Conservation (phyloP, 1,139 yeast genomes). For the Magnusiomyces magnusii region DNA sequence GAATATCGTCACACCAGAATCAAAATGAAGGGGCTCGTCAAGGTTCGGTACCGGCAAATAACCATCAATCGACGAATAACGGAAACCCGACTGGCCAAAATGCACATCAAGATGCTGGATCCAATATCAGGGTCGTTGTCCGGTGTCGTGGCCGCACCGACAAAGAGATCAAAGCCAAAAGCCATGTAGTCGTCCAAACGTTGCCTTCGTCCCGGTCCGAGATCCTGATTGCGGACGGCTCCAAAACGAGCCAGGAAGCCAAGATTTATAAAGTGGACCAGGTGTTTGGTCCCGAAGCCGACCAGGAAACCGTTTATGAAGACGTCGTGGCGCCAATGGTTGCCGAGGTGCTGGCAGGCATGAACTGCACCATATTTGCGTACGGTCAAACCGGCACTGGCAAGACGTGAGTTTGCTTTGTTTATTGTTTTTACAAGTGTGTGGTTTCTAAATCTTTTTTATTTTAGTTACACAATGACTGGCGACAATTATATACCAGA, state of each 20-base stretch:
- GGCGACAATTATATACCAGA: conserved; percentile 43
- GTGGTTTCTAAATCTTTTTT: too few relatives aligned
- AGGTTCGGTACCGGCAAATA: neutral
- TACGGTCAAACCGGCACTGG: conserved; percentile 93
- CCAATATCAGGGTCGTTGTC: conserved; percentile 73
- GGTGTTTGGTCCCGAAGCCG: conserved; percentile 68
- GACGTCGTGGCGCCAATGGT: conserved; percentile 54
- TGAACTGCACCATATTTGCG: conserved; percentile 64
- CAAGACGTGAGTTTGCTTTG: too few relatives aligned
- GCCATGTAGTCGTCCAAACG: conserved; percentile 56
- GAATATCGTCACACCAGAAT: neutral
- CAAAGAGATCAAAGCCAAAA: conserved; percentile 61
- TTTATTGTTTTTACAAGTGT: too few relatives aligned
- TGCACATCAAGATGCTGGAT: conserved; percentile 23
- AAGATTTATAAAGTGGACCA: conserved; percentile 60
- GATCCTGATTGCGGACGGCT: conserved; percentile 1
- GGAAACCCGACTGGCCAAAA: neutral
- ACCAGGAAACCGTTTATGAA: conserved; percentile 53
- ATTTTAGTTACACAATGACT: conserved; percentile 71
- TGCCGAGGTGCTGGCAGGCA: conserved; percentile 50
- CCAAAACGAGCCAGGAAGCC: conserved; percentile 18
- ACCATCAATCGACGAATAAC: neutral
- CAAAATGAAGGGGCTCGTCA: neutral
- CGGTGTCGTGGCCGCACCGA: conserved; percentile 79
- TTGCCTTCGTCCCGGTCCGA: conserved; percentile 18